phyloP scores from a whole-genome alignment of 768 basidiomycete species.

The Tylopilus cervinicoccineus region DNA sequence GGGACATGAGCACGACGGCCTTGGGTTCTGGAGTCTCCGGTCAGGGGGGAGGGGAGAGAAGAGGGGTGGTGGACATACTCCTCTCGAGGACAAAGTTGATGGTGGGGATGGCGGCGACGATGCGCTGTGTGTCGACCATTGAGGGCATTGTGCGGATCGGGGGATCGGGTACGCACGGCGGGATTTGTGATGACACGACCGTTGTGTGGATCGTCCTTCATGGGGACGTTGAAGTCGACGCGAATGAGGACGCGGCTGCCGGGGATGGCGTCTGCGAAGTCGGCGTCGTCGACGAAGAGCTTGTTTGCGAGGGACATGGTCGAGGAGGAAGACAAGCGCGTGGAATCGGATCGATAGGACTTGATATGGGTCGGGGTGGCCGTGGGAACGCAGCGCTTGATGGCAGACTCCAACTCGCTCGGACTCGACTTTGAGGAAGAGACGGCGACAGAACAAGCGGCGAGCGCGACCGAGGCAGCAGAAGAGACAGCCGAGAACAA shows the following conservation, averaged over 20 bases:
- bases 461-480: constrained; percentile 5
- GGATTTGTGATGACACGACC: constrained; percentile 95
- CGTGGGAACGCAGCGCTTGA: constrained; percentile 27
- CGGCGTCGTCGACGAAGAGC: constrained; percentile 85
- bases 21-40: constrained; percentile 55
- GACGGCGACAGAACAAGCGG: constrained; percentile 8
- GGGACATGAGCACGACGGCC: constrained; percentile 92
- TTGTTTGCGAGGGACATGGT: constrained; percentile 94
- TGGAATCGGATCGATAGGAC: neutral
- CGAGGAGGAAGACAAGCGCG: constrained; percentile 16
- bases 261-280: constrained; percentile 51
- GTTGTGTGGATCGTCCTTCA: constrained; percentile 63
- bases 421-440: constrained; percentile 62
- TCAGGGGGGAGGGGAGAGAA: neutral
- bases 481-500: constrained; percentile 8
- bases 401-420: constrained; percentile 58
- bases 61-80: constrained; percentile 40
- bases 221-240: constrained; percentile 95
- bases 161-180: constrained; percentile 58
- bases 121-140: constrained; percentile 57
- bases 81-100: constrained; percentile 89
- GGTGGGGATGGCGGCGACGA: constrained; percentile 94
- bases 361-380: constrained; percentile 13
- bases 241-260: constrained; percentile 89
- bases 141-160: neutral